These are phyloP conservation scores for Abrus precatorius DNA, from an alignment of 306 rosid species.

Conservation along the genomic window DNA sequence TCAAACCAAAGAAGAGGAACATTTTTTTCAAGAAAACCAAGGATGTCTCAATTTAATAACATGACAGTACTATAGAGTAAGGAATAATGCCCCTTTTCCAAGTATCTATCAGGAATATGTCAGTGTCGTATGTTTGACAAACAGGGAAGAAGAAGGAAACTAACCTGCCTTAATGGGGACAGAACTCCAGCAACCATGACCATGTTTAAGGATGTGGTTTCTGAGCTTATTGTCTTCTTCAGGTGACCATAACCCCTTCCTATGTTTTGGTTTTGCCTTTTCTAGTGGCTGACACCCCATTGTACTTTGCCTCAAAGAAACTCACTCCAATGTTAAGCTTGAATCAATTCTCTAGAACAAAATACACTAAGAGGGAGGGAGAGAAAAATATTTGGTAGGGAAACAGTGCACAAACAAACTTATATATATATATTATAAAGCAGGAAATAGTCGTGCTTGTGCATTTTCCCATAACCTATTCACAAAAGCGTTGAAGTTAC, in stretches of 20 bases:
- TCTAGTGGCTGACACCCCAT: constrained; percentile 76
- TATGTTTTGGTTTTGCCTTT: constrained; percentile 71
- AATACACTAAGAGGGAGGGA: constrained; percentile 33
- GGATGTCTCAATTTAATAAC: constrained; percentile 11
- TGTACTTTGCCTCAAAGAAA: constrained; percentile 40
- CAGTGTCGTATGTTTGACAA: background rate
- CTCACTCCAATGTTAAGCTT: constrained; percentile 38
- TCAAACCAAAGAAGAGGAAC: constrained; percentile 6
- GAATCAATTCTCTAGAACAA: constrained; percentile 19
- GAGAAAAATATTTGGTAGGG: constrained; percentile 35
- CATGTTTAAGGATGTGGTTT: constrained; percentile 70
- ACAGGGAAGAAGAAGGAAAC: constrained; percentile 33
- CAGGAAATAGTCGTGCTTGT: constrained; percentile 22
- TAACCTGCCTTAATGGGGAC: constrained; percentile 84
- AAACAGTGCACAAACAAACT: constrained; percentile 34
- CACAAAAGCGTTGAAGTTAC: constrained; percentile 43
- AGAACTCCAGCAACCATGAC: constrained; percentile 95
- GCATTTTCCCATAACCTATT: constrained; percentile 1
- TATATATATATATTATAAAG: constrained; percentile 47
- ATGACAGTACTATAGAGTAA: background rate
- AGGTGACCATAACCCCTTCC: constrained; percentile 97
- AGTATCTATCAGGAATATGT: constrained; percentile 13
- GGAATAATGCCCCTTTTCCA: constrained; percentile 14
- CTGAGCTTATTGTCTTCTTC: constrained; percentile 92
- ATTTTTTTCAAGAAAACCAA: constrained; percentile 3